A percentile compares a stretch with the other conserved stretches of the same genome.
Conservation (phyloP, 2,329 filamentous ascomycete species). For the Ophiostoma angusticollis region DNA sequence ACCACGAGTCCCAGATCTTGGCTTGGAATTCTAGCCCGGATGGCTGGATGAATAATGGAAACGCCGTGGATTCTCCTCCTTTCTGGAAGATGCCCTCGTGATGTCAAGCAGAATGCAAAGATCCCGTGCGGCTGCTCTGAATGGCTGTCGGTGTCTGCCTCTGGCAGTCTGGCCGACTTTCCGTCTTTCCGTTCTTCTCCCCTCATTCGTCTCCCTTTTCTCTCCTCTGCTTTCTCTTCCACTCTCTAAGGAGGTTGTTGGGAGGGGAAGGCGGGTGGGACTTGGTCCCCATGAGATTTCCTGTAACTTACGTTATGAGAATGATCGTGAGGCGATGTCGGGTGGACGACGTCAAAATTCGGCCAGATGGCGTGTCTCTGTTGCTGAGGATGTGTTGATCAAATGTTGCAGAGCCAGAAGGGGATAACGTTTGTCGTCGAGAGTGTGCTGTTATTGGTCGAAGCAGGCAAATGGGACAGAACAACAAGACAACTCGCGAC, state of each 20-base stretch:
- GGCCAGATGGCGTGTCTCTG: slow-evolving; percentile 10
- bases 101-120: too few relatives aligned
- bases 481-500: too few relatives aligned
- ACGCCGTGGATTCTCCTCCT: not conserved
- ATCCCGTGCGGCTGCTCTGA: too few relatives aligned
- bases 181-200: not conserved
- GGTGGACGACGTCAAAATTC: slow-evolving; percentile 8
- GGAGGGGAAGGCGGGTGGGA: not conserved
- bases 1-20: slow-evolving; percentile 2
- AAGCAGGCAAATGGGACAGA: too few relatives aligned
- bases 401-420: not conserved
- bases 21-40: slow-evolving; percentile 1
- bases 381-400: slow-evolving; percentile 6
- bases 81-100: too few relatives aligned
- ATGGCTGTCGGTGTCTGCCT: too few relatives aligned
- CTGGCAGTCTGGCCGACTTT: too few relatives aligned
- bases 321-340: not conserved
- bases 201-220: not conserved
- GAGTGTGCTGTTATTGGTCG: too few relatives aligned
- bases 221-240: not conserved
- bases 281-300: too few relatives aligned
- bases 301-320: slow-evolving; percentile 11
- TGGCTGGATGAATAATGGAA: slow-evolving; percentile 10
- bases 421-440: too few relatives aligned
- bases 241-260: slow-evolving; percentile 3